phyloP scores from a whole-genome alignment of 2,329 filamentous ascomycete genomes.

The Thielaviopsis populi region DNA sequence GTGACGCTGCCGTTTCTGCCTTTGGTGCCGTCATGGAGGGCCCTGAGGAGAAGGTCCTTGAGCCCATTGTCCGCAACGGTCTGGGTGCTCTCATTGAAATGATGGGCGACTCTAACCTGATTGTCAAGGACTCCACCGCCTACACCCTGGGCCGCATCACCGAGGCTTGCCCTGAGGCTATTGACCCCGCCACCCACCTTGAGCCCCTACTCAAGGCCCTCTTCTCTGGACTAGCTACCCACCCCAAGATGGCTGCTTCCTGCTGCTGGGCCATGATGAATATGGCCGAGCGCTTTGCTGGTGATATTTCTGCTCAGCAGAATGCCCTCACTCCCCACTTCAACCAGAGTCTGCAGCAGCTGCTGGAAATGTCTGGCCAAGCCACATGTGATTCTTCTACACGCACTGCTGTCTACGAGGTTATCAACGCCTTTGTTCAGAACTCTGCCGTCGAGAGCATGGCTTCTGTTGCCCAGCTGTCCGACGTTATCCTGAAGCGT shows the following conservation, averaged over 20 bases:
- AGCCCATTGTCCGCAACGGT: conserved; percentile 90
- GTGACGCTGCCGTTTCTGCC: conserved; percentile 90
- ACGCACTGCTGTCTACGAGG: conserved; percentile 90
- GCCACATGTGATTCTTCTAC: conserved; percentile 73
- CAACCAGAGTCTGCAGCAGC: conserved; percentile 72
- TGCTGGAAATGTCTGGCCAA: conserved; percentile 74
- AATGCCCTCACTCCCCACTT: conserved; percentile 89
- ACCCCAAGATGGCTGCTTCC: conserved; percentile 90
- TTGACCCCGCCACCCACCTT: conserved; percentile 71
- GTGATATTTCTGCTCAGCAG: conserved; percentile 58
- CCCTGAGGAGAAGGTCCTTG: conserved; percentile 79
- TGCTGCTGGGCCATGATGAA: conserved; percentile 99
- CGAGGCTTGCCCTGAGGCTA: conserved; percentile 79
- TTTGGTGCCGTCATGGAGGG: conserved; percentile 99
- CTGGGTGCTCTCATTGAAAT: conserved; percentile 75
- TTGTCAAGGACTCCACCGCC: conserved; percentile 89
- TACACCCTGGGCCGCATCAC: conserved; percentile 94
- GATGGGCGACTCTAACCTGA: conserved; percentile 81
- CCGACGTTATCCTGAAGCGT: conserved; percentile 77
- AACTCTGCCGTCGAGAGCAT: conserved; percentile 82
- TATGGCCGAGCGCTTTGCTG: conserved; percentile 85
- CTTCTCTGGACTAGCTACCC: conserved; percentile 78
- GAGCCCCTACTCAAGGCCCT: conserved; percentile 74
- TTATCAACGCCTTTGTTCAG: conserved; percentile 84
- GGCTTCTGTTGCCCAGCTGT: conserved; percentile 63